phyloP scores from a whole-genome alignment of 2,329 filamentous ascomycete species.

The Trichoderma sp. region DNA sequence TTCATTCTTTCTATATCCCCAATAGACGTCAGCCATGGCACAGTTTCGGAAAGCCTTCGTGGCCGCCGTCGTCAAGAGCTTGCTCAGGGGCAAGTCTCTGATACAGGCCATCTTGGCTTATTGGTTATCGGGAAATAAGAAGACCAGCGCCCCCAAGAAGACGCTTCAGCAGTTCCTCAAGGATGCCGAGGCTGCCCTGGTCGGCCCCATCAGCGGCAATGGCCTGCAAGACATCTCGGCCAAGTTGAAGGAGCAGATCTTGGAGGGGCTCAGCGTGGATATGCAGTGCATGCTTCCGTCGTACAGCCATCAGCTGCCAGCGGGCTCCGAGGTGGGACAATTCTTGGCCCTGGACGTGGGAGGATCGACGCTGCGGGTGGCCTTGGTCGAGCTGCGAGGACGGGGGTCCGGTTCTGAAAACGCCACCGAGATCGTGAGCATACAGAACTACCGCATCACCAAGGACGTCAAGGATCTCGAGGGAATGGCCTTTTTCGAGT shows the following conservation, averaged over 20 bases:
- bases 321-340: constrained; percentile 60
- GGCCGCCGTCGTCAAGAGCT: constrained; percentile 58
- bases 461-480: constrained; percentile 57
- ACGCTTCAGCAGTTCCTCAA: constrained; percentile 56
- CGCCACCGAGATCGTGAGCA: constrained; percentile 56
- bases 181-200: constrained; percentile 57
- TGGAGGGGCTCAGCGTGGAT: constrained; percentile 54
- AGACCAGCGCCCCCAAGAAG: constrained; percentile 32
- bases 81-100: constrained; percentile 61
- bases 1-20: constrained; percentile 49
- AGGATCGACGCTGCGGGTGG: constrained; percentile 67
- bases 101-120: constrained; percentile 59
- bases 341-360: constrained; percentile 69
- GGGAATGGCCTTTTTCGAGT: constrained; percentile 66
- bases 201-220: constrained; percentile 51
- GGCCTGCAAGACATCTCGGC: constrained; percentile 51
- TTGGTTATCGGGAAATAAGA: constrained; percentile 47
- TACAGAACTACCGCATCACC: constrained; percentile 59
- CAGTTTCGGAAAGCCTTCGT: constrained; percentile 57
- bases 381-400: constrained; percentile 62
- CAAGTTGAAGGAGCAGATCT: constrained; percentile 58
- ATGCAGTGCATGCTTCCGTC: constrained; percentile 66
- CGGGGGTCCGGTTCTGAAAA: constrained; percentile 42
- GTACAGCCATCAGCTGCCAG: constrained; percentile 65
- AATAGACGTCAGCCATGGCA: constrained; percentile 59